Evolutionary conservation across 2,329 filamentous ascomycete genomes (phyloP).

Genomic region (Penicillium sclerotigenum): DNA sequence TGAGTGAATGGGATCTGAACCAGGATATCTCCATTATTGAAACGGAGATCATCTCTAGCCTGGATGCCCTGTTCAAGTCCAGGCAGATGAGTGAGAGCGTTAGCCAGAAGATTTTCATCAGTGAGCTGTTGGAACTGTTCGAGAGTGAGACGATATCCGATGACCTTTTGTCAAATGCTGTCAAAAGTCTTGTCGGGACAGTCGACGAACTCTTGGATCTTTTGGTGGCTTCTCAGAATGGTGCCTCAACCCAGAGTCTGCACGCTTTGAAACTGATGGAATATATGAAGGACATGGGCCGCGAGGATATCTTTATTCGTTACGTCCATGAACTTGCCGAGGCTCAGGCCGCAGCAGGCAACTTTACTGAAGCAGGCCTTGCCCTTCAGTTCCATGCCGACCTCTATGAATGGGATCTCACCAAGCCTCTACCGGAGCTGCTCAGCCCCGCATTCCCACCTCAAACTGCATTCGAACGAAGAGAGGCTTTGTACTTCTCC

Average conservation of each 20-base stretch:
- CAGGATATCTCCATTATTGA: constrained; percentile 89
- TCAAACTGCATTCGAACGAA: constrained; percentile 86
- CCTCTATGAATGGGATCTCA: constrained; percentile 85
- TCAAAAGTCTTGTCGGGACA: constrained; percentile 76
- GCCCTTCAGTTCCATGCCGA: constrained; percentile 88
- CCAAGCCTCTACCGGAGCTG: constrained; percentile 62
- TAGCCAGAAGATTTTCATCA: constrained; percentile 86
- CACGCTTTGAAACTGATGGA: constrained; percentile 91
- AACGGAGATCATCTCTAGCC: constrained; percentile 91
- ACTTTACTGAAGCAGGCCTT: constrained; percentile 82
- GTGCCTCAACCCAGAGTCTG: constrained; percentile 72
- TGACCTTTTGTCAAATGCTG: constrained; percentile 70
- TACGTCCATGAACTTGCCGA: constrained; percentile 89
- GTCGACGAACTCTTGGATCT: constrained; percentile 90
- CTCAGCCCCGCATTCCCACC: constrained; percentile 73
- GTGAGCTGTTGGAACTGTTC: constrained; percentile 79
- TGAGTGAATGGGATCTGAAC: constrained; percentile 95
- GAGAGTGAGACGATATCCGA: constrained; percentile 65
- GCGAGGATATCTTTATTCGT: constrained; percentile 92
- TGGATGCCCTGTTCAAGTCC: constrained; percentile 86
- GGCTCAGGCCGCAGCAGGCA: constrained; percentile 70
- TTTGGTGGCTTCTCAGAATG: constrained; percentile 81
- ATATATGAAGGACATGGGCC: constrained; percentile 93
- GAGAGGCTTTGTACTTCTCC: constrained; percentile 86
- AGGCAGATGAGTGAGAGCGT: constrained; percentile 85